Evolutionary conservation across 2,329 filamentous ascomycete species (phyloP).

Genomic region (Cercospora sp.): DNA sequence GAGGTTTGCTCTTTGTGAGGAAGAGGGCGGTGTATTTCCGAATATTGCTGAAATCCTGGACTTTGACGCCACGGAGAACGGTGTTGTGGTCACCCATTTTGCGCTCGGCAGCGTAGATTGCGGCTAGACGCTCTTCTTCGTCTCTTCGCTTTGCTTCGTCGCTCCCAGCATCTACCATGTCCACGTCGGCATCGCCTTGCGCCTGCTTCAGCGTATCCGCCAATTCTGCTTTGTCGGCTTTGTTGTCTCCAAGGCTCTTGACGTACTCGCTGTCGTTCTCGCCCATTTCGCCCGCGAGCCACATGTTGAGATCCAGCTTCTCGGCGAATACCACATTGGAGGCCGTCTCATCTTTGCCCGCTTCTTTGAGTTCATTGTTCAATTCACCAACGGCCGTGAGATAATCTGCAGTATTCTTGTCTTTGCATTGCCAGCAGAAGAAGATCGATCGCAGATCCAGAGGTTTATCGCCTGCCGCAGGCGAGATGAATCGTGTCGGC

Average conservation of each 20-base stretch:
- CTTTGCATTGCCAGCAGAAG: slow-evolving; percentile 93
- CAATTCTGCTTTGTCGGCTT: slow-evolving; percentile 53
- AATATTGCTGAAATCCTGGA: slow-evolving; percentile 88
- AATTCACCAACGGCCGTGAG: slow-evolving; percentile 78
- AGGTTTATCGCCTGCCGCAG: slow-evolving; percentile 41
- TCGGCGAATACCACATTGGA: slow-evolving; percentile 91
- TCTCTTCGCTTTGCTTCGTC: slow-evolving; percentile 56
- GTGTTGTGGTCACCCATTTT: slow-evolving; percentile 92
- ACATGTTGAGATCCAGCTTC: slow-evolving; percentile 85
- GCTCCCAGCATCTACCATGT: slow-evolving; percentile 45
- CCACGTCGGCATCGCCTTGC: slow-evolving; percentile 39
- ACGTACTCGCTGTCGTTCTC: slow-evolving; percentile 86
- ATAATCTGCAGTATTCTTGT: slow-evolving; percentile 86
- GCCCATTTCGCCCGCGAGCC: slow-evolving; percentile 85
- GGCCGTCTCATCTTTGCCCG: slow-evolving; percentile 64
- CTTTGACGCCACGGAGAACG: slow-evolving; percentile 80
- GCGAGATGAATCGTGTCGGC: slow-evolving; percentile 84
- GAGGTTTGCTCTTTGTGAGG: slow-evolving; percentile 54
- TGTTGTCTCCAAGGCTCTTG: slow-evolving; percentile 71
- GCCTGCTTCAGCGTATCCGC: slow-evolving; percentile 48
- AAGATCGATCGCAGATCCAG: slow-evolving; percentile 86
- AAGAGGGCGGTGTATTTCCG: slow-evolving; percentile 59
- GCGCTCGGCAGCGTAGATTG: slow-evolving; percentile 89
- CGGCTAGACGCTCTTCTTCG: slow-evolving; percentile 76
- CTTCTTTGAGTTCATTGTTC: slow-evolving; percentile 66